Base-by-base conservation (phyloP, 805 yeast genomes). In the Scheffersomyces amazonensis region DNA sequence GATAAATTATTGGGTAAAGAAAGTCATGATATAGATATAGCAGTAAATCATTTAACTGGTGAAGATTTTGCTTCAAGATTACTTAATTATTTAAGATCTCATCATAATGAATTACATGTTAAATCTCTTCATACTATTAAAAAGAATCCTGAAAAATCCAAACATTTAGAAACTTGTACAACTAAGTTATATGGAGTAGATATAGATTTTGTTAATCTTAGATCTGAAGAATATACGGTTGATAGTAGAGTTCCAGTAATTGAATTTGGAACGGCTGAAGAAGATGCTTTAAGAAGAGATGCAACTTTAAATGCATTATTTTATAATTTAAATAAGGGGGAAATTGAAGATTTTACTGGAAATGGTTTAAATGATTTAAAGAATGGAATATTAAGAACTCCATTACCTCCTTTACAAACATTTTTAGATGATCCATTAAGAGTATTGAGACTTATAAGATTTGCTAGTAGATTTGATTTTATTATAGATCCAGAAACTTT, bases 141-240 rank as follows among this genome's bases (percentile, higher is more conserved):
- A 43, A 81, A 82, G 57, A 93, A 95, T 60, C 99, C 99, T 0
- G 97, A 87, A 46, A 91, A 90, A 59, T 85, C 96, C 1, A 95
- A 93, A 64, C 99, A 93, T 66, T 66, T 93, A 49, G 99, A 93
- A 52, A 95, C 99, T 1, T 95, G 97, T 30, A 93, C 97, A 3
- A 89, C 96, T 1, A 85, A 81, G 52, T 61, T 93, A 9, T 87
- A 75, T 53, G 95, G 82, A 1, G 58, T 83, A n/a, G 96, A 88
- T 52, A 78, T 93, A 37, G 99, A 93, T 64, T 88, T 93, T 57
- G 99, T 95, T 35, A 91, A 91, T 59, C 69, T 93, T 46, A 69
- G 99, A 46, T 81, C 83, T 27, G 99, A 93, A 55, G 84, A 78
- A 51, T 93, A 93, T 54, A 80, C 95, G 0, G 78, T 75, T 16